Base-by-base conservation (phyloP, 768 basidiomycete genomes). In the Rhizopogon rudus region DNA sequence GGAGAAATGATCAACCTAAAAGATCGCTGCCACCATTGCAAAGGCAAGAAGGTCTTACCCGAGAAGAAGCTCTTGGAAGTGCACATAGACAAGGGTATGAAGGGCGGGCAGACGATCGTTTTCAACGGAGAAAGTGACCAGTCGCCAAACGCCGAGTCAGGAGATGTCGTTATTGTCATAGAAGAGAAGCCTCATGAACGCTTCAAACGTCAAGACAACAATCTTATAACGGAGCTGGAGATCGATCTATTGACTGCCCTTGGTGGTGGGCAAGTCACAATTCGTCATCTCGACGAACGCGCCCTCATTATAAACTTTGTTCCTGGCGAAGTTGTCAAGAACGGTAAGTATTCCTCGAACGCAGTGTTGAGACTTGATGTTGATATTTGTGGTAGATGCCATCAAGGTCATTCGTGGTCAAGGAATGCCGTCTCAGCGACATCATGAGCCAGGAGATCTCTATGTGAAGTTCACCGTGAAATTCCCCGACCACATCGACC, bases 51-150 rank as follows among this genome's bases (percentile, higher is more conserved):
- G 79, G 87, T 90, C 52, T 57, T 89, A 41, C 84, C 90, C 39
- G 97, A 99, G 73, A 92, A 96, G 73, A 98, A 98, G 76, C 86
- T 98, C 57, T 76, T 98, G 65, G 97, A 99, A 73, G 96, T 99
- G 39, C 91, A 94, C 69, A 88, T 98, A 79, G 95, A 98, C 81
- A 94, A 93, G 78, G 94, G 94, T 51, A 97, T 97, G 94, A 91
- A 89, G 75, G 87, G 88, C 53, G 93, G 92, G 10, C 91, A 96
- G 72, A 92, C 90, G 0, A 89, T 96, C 64, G 81, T 80, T 52
- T 97, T 96, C 75, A 68, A 77, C 52, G 94, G 94, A 44, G 95
- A 96, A 75, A 92, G 90, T 62, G 93, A 97, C 67, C 93, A 97
- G 69, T 84, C 91, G 3, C 95, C 96, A 1, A 86, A 79, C 13